Conservation (phyloP, 1,139 yeast genomes). For the Scheffersomyces cryptocercus region DNA sequence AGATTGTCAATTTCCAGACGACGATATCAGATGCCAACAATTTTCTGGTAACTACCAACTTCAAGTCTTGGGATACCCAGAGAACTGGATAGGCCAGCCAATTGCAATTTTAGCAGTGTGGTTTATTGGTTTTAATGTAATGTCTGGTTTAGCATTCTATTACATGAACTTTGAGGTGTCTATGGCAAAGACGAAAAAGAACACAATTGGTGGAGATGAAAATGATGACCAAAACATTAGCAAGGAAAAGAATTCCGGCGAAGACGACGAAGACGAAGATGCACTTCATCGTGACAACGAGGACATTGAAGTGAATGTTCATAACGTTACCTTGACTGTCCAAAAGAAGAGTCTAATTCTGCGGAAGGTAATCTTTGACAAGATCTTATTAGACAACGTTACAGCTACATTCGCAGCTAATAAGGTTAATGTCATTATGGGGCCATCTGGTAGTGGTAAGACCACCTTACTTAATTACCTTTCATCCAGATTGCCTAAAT, state of each 20-base stretch:
- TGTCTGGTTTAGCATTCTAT: slow-evolving; percentile 49
- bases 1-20: slow-evolving; percentile 48
- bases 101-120: slow-evolving; percentile 61
- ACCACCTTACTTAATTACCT: slow-evolving; percentile 23
- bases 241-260: slow-evolving; percentile 2
- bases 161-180: slow-evolving; percentile 54
- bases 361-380: slow-evolving; percentile 3
- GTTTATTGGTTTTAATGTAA: slow-evolving; percentile 53
- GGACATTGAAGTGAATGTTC: slow-evolving; percentile 17
- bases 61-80: slow-evolving; percentile 58
- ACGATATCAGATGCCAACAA: slow-evolving; percentile 31
- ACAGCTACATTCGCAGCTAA: slow-evolving; percentile 17
- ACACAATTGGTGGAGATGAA: slow-evolving; percentile 34
- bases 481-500: slow-evolving; percentile 16
- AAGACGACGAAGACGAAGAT: slow-evolving; percentile 8
- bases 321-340: slow-evolving; percentile 21
- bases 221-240: slow-evolving; percentile 11
- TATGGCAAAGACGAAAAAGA: slow-evolving; percentile 46
- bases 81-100: slow-evolving; percentile 69
- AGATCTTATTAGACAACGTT: slow-evolving; percentile 16
- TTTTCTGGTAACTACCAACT: slow-evolving; percentile 59
- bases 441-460: slow-evolving; percentile 30
- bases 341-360: slow-evolving; percentile 6
- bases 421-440: slow-evolving; percentile 27
- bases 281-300: not conserved